Conservation (phyloP, 2,329 filamentous ascomycete genomes). For the Botryotinia convoluta region DNA sequence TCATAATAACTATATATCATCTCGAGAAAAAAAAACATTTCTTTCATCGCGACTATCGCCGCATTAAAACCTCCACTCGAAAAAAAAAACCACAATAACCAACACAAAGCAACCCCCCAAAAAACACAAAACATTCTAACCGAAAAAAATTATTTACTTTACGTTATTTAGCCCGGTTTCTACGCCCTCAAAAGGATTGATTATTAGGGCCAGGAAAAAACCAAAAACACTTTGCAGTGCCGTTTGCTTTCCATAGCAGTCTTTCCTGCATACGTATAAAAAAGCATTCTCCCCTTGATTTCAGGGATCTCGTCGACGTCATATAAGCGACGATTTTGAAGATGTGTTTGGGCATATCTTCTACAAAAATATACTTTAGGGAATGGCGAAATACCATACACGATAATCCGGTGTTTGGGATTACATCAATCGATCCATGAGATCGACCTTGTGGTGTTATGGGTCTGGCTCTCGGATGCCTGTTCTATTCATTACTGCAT, state of each 20-base stretch:
- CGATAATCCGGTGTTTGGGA: not conserved
- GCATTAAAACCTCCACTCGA: not conserved
- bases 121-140: not conserved
- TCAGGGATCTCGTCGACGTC: fast-evolving
- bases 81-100: not conserved
- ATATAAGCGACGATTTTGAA: not conserved
- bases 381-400: not conserved
- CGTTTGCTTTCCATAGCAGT: not conserved
- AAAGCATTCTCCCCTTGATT: not conserved
- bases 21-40: not conserved
- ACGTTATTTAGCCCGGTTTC: not conserved
- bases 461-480: not conserved
- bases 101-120: not conserved
- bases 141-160: not conserved
- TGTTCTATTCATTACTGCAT: not conserved
- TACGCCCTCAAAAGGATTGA: not conserved
- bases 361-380: not conserved
- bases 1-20: not conserved
- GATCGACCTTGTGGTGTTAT: not conserved
- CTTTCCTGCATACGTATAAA: not conserved
- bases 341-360: not conserved
- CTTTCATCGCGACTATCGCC: not conserved
- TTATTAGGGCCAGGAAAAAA: no score
- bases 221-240: not conserved
- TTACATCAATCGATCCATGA: not conserved